Evolutionary conservation across 75 land plant species (phyloP).

Genomic region (Pinus albicaulis): DNA sequence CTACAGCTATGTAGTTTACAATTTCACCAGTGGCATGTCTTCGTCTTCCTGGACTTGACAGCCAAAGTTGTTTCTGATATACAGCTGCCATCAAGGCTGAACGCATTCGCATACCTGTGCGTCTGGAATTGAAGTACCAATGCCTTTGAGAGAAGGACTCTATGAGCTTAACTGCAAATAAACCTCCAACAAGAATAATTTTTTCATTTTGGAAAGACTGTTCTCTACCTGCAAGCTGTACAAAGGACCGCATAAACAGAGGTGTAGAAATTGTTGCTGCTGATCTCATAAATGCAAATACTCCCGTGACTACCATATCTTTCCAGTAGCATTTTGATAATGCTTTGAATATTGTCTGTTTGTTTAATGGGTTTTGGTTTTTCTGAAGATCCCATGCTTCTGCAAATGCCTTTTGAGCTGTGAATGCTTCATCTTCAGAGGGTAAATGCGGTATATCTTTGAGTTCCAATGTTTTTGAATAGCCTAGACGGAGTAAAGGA

Average conservation of each 20-base stretch:
- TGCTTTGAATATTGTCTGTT: slow-evolving; percentile 22
- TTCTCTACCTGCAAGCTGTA: slow-evolving; percentile 32
- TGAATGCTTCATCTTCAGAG: slow-evolving; percentile 44
- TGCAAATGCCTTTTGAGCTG: slow-evolving; percentile 30
- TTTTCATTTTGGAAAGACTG: slow-evolving; percentile 19
- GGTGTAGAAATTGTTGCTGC: slow-evolving; percentile 39
- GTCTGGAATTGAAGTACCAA: slow-evolving; percentile 50
- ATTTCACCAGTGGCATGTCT: slow-evolving; percentile 69
- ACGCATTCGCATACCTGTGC: slow-evolving; percentile 69
- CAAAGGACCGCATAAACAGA: slow-evolving; percentile 46
- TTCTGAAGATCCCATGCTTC: slow-evolving; percentile 29
- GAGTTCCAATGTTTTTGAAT: slow-evolving; percentile 14
- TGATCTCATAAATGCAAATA: slow-evolving; percentile 47
- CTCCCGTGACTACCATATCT: slow-evolving; percentile 28
- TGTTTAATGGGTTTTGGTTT: background rate
- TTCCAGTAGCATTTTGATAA: slow-evolving; percentile 48
- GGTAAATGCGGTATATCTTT: slow-evolving; percentile 56
- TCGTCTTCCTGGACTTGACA: slow-evolving; percentile 49
- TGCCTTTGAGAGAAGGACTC: slow-evolving; percentile 66
- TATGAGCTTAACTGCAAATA: slow-evolving; percentile 45
- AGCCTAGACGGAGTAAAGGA: slow-evolving; percentile 48
- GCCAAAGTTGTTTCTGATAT: slow-evolving; percentile 62
- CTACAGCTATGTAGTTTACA: slow-evolving; percentile 76
- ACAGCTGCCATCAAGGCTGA: slow-evolving; percentile 68
- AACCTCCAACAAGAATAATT: slow-evolving; percentile 24